These are phyloP conservation scores for Osmanthus fragrans DNA, from an alignment of 257 asterid species.

Conservation along the genomic window DNA sequence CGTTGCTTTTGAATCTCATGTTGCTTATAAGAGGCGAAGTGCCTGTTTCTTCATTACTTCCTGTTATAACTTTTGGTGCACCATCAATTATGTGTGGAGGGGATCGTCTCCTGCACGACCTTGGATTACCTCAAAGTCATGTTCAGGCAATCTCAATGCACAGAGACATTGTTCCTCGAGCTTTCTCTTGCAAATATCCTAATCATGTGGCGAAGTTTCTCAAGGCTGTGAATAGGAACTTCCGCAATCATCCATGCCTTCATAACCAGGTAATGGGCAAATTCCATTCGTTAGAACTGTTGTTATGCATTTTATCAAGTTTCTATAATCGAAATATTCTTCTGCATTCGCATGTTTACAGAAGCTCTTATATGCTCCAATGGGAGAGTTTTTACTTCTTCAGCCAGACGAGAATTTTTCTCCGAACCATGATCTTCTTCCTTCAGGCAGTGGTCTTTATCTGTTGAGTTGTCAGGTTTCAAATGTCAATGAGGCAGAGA, in stretches of 20 bases:
- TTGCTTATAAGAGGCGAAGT: constrained; percentile 70
- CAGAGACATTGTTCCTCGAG: constrained; percentile 93
- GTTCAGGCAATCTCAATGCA: constrained; percentile 79
- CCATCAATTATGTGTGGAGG: constrained; percentile 93
- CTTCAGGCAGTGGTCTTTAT: no score
- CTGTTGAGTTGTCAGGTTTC: no score
- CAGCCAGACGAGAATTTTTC: no score
- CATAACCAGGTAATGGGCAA: constrained; percentile 54
- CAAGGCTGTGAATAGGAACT: constrained; percentile 80
- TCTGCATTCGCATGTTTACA: no score
- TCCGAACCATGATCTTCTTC: no score
- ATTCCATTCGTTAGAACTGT: no score
- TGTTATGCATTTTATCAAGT: no score
- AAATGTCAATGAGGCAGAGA: no score
- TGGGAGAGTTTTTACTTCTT: no score
- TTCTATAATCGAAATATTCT: no score
- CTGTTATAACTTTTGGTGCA: constrained; percentile 84
- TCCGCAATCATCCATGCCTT: constrained; percentile 82
- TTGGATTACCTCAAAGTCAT: constrained; percentile 74
- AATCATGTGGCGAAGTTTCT: constrained; percentile 80
- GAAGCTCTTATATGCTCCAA: no score
- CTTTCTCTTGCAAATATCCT: constrained; percentile 92
- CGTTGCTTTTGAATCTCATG: constrained; percentile 77
- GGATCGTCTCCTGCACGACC: constrained; percentile 60
- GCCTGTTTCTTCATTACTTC: constrained; percentile 69